A percentile compares a stretch with the other conserved stretches of the same genome.
phyloP scores from a whole-genome alignment of 176 grass and related monocot genomes.

The Musa beccarii region DNA sequence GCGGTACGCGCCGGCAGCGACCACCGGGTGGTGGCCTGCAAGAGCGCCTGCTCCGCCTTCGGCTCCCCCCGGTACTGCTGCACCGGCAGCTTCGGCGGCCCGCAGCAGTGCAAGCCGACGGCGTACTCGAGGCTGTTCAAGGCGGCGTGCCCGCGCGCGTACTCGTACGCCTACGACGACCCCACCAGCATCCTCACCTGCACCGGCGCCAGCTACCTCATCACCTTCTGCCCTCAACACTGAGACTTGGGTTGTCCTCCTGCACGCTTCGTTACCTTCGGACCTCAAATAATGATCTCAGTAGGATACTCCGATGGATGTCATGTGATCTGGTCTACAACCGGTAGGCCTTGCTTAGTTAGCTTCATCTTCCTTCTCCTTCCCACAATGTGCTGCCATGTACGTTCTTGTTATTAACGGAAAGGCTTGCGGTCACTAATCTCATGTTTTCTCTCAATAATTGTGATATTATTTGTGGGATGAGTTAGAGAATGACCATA shows the following conservation, averaged over 20 bases:
- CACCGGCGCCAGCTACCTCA: constrained; percentile 68
- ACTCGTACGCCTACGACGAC: constrained; percentile 95
- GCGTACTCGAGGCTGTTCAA: constrained; percentile 86
- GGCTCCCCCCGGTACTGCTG: constrained; percentile 75
- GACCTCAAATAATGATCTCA: too few species aligned
- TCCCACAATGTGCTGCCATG: too few species aligned
- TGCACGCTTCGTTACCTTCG: too few species aligned
- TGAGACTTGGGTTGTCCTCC: constrained; percentile 2
- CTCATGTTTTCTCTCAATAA: too few species aligned
- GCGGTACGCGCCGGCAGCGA: constrained; percentile 41
- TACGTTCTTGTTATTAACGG: too few species aligned
- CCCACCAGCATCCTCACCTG: constrained; percentile 80
- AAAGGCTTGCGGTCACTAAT: too few species aligned
- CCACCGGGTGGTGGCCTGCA: constrained; percentile 59
- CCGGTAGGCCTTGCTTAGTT: too few species aligned
- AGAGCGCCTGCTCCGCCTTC: constrained; percentile 68
- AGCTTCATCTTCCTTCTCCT: too few species aligned
- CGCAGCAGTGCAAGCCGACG: constrained; percentile 87
- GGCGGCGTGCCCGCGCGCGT: constrained; percentile 71
- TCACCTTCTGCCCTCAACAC: constrained; percentile 77
- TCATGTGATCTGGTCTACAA: too few species aligned
- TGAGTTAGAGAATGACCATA: too few species aligned
- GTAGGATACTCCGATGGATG: too few species aligned
- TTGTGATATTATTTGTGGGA: too few species aligned
- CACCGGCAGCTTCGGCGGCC: constrained; percentile 64